Conservation (phyloP, 306 rosid species). For the Ormosia emarginata region DNA sequence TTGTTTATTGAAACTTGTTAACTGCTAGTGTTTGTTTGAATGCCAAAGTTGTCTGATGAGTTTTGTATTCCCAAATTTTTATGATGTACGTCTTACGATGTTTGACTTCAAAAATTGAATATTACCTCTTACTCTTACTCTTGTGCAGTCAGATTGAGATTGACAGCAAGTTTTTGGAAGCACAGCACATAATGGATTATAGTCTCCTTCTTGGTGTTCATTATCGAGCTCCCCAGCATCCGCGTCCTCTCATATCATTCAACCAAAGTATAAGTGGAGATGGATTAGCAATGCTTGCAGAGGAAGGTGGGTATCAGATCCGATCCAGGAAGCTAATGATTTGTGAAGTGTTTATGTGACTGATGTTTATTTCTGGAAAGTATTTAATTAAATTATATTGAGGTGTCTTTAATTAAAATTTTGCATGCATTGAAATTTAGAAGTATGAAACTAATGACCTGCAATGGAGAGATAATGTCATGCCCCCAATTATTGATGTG, state of each 20-base stretch:
- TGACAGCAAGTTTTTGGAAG: slow-evolving; percentile 89
- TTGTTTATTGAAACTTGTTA: neutral
- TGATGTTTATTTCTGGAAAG: neutral
- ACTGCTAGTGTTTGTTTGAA: neutral
- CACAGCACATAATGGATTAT: slow-evolving; percentile 92
- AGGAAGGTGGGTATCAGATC: slow-evolving; percentile 69
- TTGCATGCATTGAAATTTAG: neutral
- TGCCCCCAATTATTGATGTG: neutral
- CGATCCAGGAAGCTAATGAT: neutral
- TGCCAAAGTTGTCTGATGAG: neutral
- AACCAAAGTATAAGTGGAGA: slow-evolving; percentile 51
- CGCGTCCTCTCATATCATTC: slow-evolving; percentile 43
- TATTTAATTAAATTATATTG: neutral
- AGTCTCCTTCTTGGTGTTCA: slow-evolving; percentile 97
- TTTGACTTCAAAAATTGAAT: neutral
- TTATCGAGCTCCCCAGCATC: slow-evolving; percentile 91
- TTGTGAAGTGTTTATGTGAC: neutral
- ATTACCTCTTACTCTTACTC: neutral
- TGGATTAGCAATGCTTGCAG: slow-evolving; percentile 81
- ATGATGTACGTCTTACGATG: neutral
- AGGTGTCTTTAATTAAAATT: neutral
- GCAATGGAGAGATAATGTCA: neutral
- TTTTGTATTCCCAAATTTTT: neutral
- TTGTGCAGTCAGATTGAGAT: slow-evolving; percentile 81
- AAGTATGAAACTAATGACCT: slow-evolving; percentile 13